A percentile compares a stretch with the other conserved stretches of the same genome.
These are phyloP conservation scores for Graphilbum fragrans DNA, from an alignment of 2,329 filamentous ascomycete species.

Conservation along the genomic window DNA sequence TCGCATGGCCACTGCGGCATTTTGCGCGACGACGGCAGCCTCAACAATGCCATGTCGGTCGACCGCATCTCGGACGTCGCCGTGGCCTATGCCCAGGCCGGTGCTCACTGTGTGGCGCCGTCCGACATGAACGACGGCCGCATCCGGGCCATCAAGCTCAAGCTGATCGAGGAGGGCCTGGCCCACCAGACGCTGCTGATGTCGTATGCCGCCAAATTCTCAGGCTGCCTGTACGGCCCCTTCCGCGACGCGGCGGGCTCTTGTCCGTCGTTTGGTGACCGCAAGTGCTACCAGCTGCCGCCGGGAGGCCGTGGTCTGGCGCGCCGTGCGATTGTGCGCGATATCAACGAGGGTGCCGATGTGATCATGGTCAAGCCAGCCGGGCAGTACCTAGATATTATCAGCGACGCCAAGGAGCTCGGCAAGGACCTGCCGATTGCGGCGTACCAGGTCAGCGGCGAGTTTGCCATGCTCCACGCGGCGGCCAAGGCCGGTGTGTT, in stretches of 20 bases:
- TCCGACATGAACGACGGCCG: conserved; percentile 99
- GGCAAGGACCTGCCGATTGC: conserved; percentile 85
- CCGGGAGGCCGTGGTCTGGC: conserved; percentile 86
- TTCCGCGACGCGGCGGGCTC: conserved; percentile 96
- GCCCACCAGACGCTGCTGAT: conserved; percentile 86
- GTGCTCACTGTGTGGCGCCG: conserved; percentile 91
- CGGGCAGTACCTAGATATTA: conserved; percentile 91
- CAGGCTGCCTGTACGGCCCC: conserved; percentile 88
- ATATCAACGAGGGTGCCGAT: conserved; percentile 88
- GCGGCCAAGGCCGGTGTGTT: conserved; percentile 94
- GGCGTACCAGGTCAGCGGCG: conserved; percentile 93
- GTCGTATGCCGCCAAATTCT: conserved; percentile 98
- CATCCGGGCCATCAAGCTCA: conserved; percentile 94
- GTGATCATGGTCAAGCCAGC: conserved; percentile 99
- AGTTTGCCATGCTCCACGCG: conserved; percentile 96
- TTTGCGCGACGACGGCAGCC: conserved; percentile 76
- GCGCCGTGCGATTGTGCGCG: conserved; percentile 75
- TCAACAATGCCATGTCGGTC: conserved; percentile 89
- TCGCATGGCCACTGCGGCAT: conserved; percentile 97
- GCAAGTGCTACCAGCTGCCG: conserved; percentile 93
- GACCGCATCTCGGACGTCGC: conserved; percentile 96
- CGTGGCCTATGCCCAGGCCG: conserved; percentile 89
- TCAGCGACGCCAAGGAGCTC: conserved; percentile 91
- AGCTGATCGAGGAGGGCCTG: conserved; percentile 89
- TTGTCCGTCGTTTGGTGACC: conserved; percentile 81